Percentiles rank a stretch among this genome's conserved stretches.
phyloP scores from a whole-genome alignment of 257 asterid genomes.

The Solanum etuberosum region DNA sequence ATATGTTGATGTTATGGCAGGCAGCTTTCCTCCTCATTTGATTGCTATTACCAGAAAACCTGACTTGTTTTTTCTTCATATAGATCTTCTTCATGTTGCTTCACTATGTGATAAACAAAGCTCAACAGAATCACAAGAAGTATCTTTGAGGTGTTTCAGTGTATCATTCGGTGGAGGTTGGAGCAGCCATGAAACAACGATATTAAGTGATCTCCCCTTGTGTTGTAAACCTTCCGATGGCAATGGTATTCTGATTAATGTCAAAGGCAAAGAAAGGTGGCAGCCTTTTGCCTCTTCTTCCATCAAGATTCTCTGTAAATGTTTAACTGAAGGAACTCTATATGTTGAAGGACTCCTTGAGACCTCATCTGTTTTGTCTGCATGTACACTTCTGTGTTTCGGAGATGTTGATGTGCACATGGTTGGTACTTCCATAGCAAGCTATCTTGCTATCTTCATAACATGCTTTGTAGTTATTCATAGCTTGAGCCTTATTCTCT shows the following conservation, averaged over 20 bases:
- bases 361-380: constrained; percentile 51
- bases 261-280: constrained; percentile 65
- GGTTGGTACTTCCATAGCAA: constrained; percentile 34
- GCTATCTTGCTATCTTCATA: constrained; percentile 11
- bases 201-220: constrained; percentile 52
- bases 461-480: not conserved
- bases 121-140: constrained; percentile 24
- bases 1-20: not conserved
- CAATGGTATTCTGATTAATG: constrained; percentile 55
- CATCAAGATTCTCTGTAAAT: constrained; percentile 69
- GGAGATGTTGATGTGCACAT: constrained; percentile 79
- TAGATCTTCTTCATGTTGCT: constrained; percentile 47
- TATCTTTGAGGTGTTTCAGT: constrained; percentile 41
- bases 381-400: constrained; percentile 64
- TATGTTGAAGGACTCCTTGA: constrained; percentile 83
- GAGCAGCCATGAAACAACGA: constrained; percentile 18
- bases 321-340: constrained; percentile 80
- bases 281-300: constrained; percentile 64
- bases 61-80: constrained; percentile 1
- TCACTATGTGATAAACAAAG: constrained; percentile 27
- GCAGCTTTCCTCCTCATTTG: not conserved
- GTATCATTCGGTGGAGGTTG: constrained; percentile 44
- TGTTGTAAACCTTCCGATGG: constrained; percentile 43
- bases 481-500: not conserved
- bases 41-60: not conserved